A percentile compares a stretch with the other conserved stretches of the same genome.
Evolutionary conservation across 139 green algal species (phyloP).

Genomic region (Coccomyxa sp.): DNA sequence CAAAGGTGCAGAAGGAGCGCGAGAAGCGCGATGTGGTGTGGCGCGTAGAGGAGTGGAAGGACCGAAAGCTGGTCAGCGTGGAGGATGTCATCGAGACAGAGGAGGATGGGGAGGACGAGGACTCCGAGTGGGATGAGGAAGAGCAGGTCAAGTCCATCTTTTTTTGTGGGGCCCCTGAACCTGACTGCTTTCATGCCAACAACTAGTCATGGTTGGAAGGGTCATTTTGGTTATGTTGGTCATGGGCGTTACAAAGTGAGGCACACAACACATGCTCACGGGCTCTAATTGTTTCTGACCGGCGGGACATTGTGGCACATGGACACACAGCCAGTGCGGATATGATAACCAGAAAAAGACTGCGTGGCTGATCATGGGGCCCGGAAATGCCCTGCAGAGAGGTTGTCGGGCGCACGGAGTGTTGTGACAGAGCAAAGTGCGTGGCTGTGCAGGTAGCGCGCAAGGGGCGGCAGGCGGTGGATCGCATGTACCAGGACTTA

Average conservation of each 20-base stretch:
- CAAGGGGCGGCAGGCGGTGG: background rate
- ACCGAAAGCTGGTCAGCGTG: background rate
- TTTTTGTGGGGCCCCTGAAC: background rate
- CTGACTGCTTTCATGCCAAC: background rate
- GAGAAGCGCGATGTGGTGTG: background rate
- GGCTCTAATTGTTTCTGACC: background rate
- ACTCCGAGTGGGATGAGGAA: background rate
- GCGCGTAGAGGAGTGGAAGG: background rate
- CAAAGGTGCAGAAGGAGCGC: background rate
- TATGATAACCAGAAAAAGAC: background rate
- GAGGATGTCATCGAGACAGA: background rate
- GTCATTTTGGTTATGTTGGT: background rate
- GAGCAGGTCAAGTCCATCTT: background rate
- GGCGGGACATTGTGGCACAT: background rate
- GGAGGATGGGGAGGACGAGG: background rate
- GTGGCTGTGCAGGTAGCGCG: background rate
- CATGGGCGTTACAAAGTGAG: background rate
- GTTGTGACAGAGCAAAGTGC: background rate
- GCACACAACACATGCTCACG: background rate
- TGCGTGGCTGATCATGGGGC: background rate
- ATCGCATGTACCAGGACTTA: background rate
- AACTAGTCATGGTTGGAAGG: background rate
- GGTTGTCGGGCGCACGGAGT: background rate
- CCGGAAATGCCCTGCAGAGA: too few species aligned
- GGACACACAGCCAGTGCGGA: background rate